These are phyloP conservation scores for Dothideomycetidae sp. DNA, from an alignment of 2,329 filamentous ascomycete genomes.

Conservation along the genomic window DNA sequence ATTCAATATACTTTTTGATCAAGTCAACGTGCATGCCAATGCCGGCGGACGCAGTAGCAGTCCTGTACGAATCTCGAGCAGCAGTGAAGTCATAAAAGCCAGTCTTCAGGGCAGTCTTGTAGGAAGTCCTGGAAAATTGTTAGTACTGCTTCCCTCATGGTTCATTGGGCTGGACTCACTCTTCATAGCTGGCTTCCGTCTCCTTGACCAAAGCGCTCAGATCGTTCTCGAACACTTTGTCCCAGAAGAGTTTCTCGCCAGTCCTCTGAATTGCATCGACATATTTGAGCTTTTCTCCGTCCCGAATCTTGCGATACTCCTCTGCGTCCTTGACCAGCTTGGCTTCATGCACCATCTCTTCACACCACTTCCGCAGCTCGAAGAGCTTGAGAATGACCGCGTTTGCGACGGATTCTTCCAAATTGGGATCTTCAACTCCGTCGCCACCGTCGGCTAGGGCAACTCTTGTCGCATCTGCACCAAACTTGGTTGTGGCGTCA, in stretches of 20 bases:
- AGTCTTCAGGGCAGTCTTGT: conserved; percentile 71
- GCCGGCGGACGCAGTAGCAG: conserved; percentile 59
- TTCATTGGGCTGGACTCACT: conserved; percentile 28
- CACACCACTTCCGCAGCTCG: conserved; percentile 78
- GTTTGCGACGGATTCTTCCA: conserved; percentile 89
- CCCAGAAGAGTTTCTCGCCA: conserved; percentile 66
- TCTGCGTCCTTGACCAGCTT: conserved; percentile 29
- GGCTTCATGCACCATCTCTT: conserved; percentile 60
- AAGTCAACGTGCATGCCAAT: conserved; percentile 79
- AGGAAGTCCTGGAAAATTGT: conserved; percentile 44
- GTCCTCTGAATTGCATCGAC: conserved; percentile 52
- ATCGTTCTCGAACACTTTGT: conserved; percentile 85
- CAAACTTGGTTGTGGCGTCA: conserved; percentile 80
- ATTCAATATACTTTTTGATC: conserved; percentile 65
- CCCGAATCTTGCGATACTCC: conserved; percentile 28
- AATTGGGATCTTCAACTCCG: conserved; percentile 89
- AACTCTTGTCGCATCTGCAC: conserved; percentile 81
- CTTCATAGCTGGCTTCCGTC: conserved; percentile 61
- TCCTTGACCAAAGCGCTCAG: conserved; percentile 72
- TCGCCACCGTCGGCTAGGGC: conserved; percentile 91
- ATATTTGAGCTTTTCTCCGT: conserved; percentile 33
- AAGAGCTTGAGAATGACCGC: conserved; percentile 77
- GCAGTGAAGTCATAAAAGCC: conserved; percentile 83
- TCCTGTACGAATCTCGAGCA: conserved; percentile 81
- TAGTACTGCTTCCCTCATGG: neutral